Conservation (phyloP, 495 filamentous ascomycete genomes). For the Lophium mytilinum region DNA sequence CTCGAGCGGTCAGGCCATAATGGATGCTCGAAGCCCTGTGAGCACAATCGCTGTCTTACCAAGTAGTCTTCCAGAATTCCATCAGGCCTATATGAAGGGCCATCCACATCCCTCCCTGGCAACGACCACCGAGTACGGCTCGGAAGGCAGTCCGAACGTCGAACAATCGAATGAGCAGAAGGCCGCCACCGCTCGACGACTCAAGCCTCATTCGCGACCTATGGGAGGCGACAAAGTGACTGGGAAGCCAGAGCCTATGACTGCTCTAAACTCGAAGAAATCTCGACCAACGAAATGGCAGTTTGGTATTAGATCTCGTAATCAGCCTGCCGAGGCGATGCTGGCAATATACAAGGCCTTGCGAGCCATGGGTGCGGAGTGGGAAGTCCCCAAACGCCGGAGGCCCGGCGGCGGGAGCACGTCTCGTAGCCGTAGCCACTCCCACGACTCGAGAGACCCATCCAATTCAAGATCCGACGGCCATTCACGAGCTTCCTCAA, state of each 20-base stretch:
- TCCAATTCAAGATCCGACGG: constrained; percentile 14
- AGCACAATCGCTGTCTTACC: constrained; percentile 86
- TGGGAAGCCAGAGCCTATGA: constrained; percentile 57
- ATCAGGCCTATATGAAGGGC: constrained; percentile 76
- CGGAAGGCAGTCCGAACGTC: not conserved
- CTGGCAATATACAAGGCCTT: constrained; percentile 89
- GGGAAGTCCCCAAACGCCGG: constrained; percentile 52
- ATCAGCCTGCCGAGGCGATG: constrained; percentile 87
- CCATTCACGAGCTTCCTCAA: constrained; percentile 16
- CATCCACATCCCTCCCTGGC: constrained; percentile 23
- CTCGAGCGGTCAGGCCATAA: constrained; percentile 22
- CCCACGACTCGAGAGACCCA: constrained; percentile 6
- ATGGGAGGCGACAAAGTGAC: constrained; percentile 51
- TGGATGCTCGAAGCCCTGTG: constrained; percentile 35
- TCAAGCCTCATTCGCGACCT: constrained; percentile 69
- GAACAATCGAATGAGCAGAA: constrained; percentile 60
- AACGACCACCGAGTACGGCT: not conserved
- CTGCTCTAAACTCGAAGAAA: constrained; percentile 46
- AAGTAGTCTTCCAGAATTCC: constrained; percentile 80
- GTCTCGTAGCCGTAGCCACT: constrained; percentile 23
- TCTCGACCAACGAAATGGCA: constrained; percentile 78
- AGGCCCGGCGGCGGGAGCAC: constrained; percentile 25
- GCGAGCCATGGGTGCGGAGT: constrained; percentile 75
- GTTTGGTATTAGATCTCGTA: constrained; percentile 90
- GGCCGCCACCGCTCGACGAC: constrained; percentile 61